phyloP scores from a whole-genome alignment of 1,139 yeast species.

The Suhomyces ambrosiae region DNA sequence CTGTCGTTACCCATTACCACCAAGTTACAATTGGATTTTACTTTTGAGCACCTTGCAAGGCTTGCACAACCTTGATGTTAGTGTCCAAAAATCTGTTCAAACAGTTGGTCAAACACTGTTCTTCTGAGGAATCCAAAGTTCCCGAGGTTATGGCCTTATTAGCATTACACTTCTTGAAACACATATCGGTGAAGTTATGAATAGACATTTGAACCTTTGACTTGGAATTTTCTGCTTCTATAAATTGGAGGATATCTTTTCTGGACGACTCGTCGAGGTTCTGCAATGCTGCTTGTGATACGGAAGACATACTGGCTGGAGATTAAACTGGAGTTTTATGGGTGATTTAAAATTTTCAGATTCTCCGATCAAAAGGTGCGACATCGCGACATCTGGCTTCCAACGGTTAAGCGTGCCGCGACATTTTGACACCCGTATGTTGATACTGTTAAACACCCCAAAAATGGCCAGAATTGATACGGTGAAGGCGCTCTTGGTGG shows the following conservation, averaged over 20 bases:
- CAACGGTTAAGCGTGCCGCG: slow-evolving; percentile 3
- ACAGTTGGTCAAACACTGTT: slow-evolving; percentile 75
- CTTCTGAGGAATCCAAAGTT: slow-evolving; percentile 60
- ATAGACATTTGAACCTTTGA: slow-evolving; percentile 86
- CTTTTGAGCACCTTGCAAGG: slow-evolving; percentile 39
- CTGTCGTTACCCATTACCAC: no score
- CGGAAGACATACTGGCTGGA: slow-evolving; percentile 49
- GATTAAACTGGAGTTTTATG: slow-evolving; percentile 2
- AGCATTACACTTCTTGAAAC: slow-evolving; percentile 83
- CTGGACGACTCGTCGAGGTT: slow-evolving; percentile 70
- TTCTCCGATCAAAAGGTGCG: neutral
- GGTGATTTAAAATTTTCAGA: slow-evolving; percentile 5
- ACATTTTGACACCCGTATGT: slow-evolving; percentile 6
- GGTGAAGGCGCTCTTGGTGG: neutral
- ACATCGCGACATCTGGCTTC: neutral
- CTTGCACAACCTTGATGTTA: slow-evolving; percentile 79
- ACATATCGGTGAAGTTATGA: slow-evolving; percentile 84
- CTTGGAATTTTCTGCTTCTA: slow-evolving; percentile 83
- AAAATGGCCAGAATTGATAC: slow-evolving; percentile 9
- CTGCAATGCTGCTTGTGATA: slow-evolving; percentile 62
- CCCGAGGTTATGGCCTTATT: slow-evolving; percentile 50
- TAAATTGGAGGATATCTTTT: slow-evolving; percentile 72
- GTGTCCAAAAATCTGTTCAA: slow-evolving; percentile 85
- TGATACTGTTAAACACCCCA: neutral
- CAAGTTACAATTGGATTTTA: slow-evolving; percentile 13